Percentiles rank a stretch among this genome's conserved stretches.
Evolutionary conservation across 2,329 filamentous ascomycete species (phyloP).

Genomic region (Colletotrichum paranaense): DNA sequence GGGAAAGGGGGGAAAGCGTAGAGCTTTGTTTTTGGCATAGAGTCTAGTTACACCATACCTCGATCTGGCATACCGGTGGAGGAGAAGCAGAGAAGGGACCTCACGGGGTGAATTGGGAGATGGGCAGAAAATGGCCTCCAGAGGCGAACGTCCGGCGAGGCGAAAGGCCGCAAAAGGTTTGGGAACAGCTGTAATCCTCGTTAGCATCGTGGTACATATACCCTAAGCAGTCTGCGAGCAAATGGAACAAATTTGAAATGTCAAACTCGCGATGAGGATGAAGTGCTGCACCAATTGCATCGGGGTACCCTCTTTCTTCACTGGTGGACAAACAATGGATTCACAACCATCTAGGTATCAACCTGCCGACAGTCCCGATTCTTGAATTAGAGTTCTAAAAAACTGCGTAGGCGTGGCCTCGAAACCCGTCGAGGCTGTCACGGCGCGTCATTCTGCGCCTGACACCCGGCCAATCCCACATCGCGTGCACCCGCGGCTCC

Average conservation of each 20-base stretch:
- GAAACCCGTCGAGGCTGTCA: neutral
- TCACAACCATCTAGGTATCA: neutral
- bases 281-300: neutral
- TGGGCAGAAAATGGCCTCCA: neutral
- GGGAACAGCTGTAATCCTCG: neutral
- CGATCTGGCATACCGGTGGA: neutral
- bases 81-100: neutral
- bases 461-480: neutral
- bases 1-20: conserved; percentile 21
- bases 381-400: neutral
- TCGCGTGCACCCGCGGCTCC: neutral
- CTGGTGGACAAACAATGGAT: neutral
- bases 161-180: neutral
- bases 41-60: neutral
- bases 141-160: neutral
- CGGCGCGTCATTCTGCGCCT: neutral
- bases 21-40: conserved; percentile 28
- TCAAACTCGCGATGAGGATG: too few species aligned
- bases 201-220: conserved; percentile 32
- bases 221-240: conserved; percentile 10
- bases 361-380: neutral
- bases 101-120: neutral
- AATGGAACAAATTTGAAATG: conserved; percentile 12
- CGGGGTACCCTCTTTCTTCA: neutral
- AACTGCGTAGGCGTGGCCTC: neutral